Percentiles rank a stretch among this genome's conserved stretches.
Conservation (phyloP, 768 basidiomycete genomes). For the Tulasnella sp. region DNA sequence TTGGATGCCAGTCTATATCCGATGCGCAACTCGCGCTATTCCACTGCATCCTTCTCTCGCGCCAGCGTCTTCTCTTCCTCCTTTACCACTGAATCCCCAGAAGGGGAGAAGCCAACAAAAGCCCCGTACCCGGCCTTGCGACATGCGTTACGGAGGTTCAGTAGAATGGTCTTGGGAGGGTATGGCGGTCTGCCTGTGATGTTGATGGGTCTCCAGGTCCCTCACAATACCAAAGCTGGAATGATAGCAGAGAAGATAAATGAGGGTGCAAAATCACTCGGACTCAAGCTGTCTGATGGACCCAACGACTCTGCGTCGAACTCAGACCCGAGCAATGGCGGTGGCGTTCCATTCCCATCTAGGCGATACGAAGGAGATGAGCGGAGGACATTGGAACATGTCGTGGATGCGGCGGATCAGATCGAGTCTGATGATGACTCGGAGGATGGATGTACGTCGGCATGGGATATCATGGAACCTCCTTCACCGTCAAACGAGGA, state of each 20-base stretch:
- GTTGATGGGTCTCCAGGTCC: slow-evolving; percentile 60
- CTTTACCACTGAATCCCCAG: neutral
- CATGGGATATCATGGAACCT: slow-evolving; percentile 16
- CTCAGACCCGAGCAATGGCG: too few species aligned
- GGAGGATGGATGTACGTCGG: slow-evolving; percentile 39
- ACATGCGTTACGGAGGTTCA: slow-evolving; percentile 60
- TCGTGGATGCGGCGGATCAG: slow-evolving; percentile 49
- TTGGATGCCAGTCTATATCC: neutral
- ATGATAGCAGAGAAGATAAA: neutral
- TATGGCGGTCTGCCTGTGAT: slow-evolving; percentile 74
- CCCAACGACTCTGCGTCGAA: too few species aligned
- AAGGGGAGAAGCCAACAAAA: neutral
- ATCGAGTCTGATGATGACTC: slow-evolving; percentile 59
- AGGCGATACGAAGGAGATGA: slow-evolving; percentile 2
- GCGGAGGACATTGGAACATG: slow-evolving; percentile 15
- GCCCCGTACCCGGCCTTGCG: slow-evolving; percentile 33
- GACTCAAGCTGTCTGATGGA: neutral
- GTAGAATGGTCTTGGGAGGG: slow-evolving; percentile 73
- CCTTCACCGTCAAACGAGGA: slow-evolving; percentile 12
- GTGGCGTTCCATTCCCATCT: neutral
- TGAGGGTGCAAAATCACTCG: neutral
- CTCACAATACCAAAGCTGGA: slow-evolving; percentile 6
- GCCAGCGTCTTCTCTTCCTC: slow-evolving; percentile 26
- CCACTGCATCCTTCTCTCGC: slow-evolving; percentile 26
- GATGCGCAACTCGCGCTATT: slow-evolving; percentile 22